Evolutionary conservation across 2,329 filamentous ascomycete species (phyloP).

Genomic region (Akanthomyces muscarius): DNA sequence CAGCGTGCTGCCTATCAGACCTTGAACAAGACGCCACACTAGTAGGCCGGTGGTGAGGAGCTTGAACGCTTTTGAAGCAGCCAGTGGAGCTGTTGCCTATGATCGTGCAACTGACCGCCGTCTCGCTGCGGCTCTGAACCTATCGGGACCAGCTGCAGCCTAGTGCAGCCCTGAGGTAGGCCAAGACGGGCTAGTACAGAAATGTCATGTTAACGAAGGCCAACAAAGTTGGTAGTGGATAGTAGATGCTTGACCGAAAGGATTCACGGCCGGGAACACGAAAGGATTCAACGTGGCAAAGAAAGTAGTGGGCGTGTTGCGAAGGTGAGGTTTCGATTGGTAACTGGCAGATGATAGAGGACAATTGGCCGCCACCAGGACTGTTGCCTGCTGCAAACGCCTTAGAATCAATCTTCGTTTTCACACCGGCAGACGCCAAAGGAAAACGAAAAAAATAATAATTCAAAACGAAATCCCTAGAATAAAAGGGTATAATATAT

Average conservation of each 20-base stretch:
- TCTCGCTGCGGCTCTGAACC: background rate
- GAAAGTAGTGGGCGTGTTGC: background rate
- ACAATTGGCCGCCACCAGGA: background rate
- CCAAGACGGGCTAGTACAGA: background rate
- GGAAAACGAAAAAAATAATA: too few relatives aligned
- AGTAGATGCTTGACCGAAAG: constrained; percentile 21
- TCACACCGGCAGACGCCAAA: too few relatives aligned
- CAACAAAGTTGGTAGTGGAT: background rate
- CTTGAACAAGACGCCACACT: background rate
- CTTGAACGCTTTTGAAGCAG: background rate
- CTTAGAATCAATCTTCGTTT: background rate
- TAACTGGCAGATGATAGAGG: background rate
- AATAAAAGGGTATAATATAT: too few relatives aligned
- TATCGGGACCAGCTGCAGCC: constrained; percentile 9
- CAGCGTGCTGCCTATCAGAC: constrained; percentile 9
- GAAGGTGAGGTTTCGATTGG: background rate
- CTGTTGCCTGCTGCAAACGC: background rate
- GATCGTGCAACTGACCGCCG: constrained; percentile 4
- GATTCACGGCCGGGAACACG: constrained; percentile 22
- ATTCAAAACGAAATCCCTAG: too few relatives aligned
- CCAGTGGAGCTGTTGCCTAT: constrained; percentile 15
- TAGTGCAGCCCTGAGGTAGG: background rate
- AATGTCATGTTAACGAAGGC: background rate
- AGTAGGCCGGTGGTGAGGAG: background rate
- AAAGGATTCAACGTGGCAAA: background rate